Conservation (phyloP, 352 stramenopile species). For the Globisporangium acanthophoron region DNA sequence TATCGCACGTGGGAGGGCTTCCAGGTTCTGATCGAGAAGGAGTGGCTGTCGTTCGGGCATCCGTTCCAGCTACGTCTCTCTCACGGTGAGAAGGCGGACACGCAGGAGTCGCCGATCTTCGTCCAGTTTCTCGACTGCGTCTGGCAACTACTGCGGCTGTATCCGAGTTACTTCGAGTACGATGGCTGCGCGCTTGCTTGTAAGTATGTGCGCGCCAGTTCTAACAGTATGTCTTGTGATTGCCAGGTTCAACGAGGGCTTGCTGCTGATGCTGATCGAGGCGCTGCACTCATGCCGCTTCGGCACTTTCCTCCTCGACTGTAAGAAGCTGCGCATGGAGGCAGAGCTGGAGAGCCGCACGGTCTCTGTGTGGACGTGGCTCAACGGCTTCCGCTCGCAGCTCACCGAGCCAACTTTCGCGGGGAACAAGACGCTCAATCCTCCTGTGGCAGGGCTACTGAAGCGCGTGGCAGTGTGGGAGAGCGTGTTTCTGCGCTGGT, state of each 20-base stretch:
- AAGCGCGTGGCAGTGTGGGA: slow-evolving; percentile 66
- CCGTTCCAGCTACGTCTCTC: slow-evolving; percentile 77
- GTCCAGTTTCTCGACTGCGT: slow-evolving; percentile 85
- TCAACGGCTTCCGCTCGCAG: slow-evolving; percentile 67
- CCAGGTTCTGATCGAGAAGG: slow-evolving; percentile 80
- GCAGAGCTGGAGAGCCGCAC: slow-evolving; percentile 56
- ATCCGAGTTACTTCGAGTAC: slow-evolving; percentile 94
- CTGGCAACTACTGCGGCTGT: slow-evolving; percentile 87
- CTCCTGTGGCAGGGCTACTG: slow-evolving; percentile 49
- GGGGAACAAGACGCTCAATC: slow-evolving; percentile 46
- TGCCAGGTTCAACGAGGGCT: slow-evolving; percentile 89
- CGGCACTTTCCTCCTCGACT: slow-evolving; percentile 97
- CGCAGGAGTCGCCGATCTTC: slow-evolving; percentile 81
- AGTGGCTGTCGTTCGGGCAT: slow-evolving; percentile 80
- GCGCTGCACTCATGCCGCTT: slow-evolving; percentile 97
- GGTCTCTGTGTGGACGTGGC: slow-evolving; percentile 74
- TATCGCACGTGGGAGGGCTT: slow-evolving; percentile 78
- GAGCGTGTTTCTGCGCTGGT: slow-evolving; percentile 71
- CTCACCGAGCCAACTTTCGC: slow-evolving; percentile 54
- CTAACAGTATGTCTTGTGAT: neutral
- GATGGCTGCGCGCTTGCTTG: slow-evolving; percentile 3
- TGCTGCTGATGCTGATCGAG: slow-evolving; percentile 92
- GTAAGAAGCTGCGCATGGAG: slow-evolving; percentile 74
- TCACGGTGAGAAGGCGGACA: slow-evolving; percentile 72
- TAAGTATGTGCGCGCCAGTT: neutral